phyloP scores from a whole-genome alignment of 2,329 filamentous ascomycete genomes.

The Emmonsiellopsis sp. region DNA sequence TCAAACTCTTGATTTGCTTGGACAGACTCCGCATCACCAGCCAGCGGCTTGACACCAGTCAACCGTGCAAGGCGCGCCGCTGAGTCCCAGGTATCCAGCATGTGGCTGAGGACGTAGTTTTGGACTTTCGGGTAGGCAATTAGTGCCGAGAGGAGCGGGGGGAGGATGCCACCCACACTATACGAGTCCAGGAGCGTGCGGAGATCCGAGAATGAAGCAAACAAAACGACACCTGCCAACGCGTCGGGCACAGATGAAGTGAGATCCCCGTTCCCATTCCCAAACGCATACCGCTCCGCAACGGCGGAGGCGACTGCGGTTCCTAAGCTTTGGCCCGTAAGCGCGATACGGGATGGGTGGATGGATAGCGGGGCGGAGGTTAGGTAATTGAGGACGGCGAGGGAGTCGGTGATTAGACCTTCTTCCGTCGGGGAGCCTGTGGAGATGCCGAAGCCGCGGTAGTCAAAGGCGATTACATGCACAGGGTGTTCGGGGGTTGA shows the following conservation, averaged over 20 bases:
- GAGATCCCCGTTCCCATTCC: constrained; percentile 10
- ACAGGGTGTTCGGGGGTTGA: constrained; percentile 52
- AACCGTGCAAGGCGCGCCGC: constrained; percentile 49
- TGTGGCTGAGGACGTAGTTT: constrained; percentile 48
- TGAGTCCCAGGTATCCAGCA: constrained; percentile 78
- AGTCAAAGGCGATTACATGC: constrained; percentile 82
- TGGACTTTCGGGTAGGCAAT: constrained; percentile 56
- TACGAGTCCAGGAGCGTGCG: constrained; percentile 67
- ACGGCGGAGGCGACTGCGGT: constrained; percentile 73
- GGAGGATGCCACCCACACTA: constrained; percentile 65
- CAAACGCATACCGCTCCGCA: constrained; percentile 58
- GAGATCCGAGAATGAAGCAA: constrained; percentile 70
- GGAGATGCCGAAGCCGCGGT: constrained; percentile 76
- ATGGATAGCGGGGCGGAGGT: constrained; percentile 51
- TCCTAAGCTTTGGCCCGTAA: constrained; percentile 80
- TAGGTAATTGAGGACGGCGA: constrained; percentile 59
- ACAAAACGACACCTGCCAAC: constrained; percentile 71
- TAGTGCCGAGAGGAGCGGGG: constrained; percentile 65
- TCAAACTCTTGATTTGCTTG: constrained; percentile 47
- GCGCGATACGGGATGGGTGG: constrained; percentile 60
- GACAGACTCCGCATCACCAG: constrained; percentile 40
- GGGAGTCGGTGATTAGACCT: constrained; percentile 71
- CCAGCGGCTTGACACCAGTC: constrained; percentile 21
- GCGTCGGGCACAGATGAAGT: constrained; percentile 41
- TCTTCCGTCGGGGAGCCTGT: constrained; percentile 71